Base-by-base conservation (phyloP, 768 basidiomycete genomes). In the Suillus clintonianus region DNA sequence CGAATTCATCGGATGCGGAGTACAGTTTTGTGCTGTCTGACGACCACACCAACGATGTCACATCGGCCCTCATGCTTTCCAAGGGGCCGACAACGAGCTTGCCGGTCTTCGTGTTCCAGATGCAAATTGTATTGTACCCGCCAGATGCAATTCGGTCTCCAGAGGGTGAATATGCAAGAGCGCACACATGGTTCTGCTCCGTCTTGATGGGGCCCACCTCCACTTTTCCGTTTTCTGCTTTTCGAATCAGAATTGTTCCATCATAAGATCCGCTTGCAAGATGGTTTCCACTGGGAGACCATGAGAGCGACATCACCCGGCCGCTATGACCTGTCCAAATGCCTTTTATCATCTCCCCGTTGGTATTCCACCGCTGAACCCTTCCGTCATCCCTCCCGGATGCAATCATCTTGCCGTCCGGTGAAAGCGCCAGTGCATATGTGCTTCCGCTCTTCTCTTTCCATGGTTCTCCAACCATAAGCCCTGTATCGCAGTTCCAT, bases 41-140 rank as follows among this genome's bases (percentile, higher is more conserved):
- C 4, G 50, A 51, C 50, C 50, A 51, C 30, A 32, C 50, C 9
- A 51, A 8, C 3, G 50, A 51, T 1, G 30, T 51, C 50, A 51
- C 50, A 8, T 1, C 0, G 4, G 1, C 0, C 3, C 14, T 14
- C 24, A 50, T 0, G 27, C 17, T 2, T 14, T 50, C 0, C 7
- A 30, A 30, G 0, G 27, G 50, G 27, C 30, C 27, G 3, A 51
- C 8, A 4, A 32, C 27, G 5, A 4, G 17, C 8, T 51, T 0
- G 17, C 30, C 9, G 4, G 50, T 32, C 9, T 19, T 32, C 8
- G 9, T 32, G 2, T 51, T 2, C 50, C 50, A 32, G 27, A 51
- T 19, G 9, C 30, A 17, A 30, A 51, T 51, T 2, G 27, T 27
- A 5, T 51, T 30, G 48, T 7, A 1, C 50, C 15, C 27, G 7